A percentile compares a stretch with the other conserved stretches of the same genome.
Evolutionary conservation across 306 rosid genomes (phyloP).

Genomic region (Cicer arietinum): DNA sequence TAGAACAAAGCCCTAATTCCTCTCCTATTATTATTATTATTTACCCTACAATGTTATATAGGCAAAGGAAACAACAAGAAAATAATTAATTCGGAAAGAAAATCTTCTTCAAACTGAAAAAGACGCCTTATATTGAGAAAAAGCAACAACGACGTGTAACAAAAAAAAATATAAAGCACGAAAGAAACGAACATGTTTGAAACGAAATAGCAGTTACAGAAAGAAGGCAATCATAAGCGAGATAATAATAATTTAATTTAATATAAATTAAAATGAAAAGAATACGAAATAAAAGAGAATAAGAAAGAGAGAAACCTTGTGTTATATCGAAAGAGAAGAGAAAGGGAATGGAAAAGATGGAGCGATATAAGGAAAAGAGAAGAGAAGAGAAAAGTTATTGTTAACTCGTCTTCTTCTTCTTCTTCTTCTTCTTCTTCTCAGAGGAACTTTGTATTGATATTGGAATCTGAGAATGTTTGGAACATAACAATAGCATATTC

Average conservation of each 20-base stretch:
- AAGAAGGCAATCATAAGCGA: not conserved
- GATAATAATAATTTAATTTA: no score
- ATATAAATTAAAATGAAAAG: no score
- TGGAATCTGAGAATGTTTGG: conserved; percentile 25
- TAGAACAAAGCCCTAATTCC: not conserved
- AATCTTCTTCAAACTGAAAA: not conserved
- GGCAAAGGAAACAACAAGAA: not conserved
- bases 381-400: not conserved
- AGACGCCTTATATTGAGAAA: not conserved
- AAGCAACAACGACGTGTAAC: not conserved
- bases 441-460: no score
- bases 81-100: not conserved
- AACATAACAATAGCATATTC: conserved; percentile 26
- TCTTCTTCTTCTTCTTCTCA: no score
- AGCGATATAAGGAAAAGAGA: not conserved
- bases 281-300: not conserved
- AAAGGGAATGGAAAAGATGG: not conserved
- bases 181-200: not conserved
- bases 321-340: not conserved
- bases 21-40: not conserved
- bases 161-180: not conserved
- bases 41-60: not conserved
- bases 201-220: not conserved
- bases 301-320: not conserved
- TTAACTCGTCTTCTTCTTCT: no score